Base-by-base conservation (phyloP, 495 filamentous ascomycete genomes). In the Aspergillus cavernicola region DNA sequence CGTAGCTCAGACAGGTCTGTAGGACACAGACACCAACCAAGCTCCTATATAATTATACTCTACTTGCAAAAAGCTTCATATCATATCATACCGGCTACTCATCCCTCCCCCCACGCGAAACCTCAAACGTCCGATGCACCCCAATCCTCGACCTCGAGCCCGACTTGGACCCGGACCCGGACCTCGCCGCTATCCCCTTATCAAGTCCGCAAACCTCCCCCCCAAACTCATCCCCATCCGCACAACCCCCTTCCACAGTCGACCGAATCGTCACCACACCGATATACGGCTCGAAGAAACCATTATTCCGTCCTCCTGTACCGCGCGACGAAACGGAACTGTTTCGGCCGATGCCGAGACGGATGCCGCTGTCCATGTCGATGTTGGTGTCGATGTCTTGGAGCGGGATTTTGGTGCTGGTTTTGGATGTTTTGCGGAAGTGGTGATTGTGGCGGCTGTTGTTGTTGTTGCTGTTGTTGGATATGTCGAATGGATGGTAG, bases 71-170 rank as follows among this genome's bases (percentile, higher is more conserved):
- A n/a, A n/a, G n/a, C n/a, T n/a, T n/a, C n/a, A n/a, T n/a, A n/a
- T n/a, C n/a, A n/a, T n/a, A n/a, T n/a, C n/a, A n/a, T n/a, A n/a
- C n/a, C n/a, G n/a, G n/a, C n/a, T n/a, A n/a, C 6, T 33, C 18
- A 32, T 19, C 15, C 26, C n/a, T 29, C 1, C 19, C 26, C 18
- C 16, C 31, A 36, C 29, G 36, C 44, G 46, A 50, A 36, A 50
- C 10, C 23, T 26, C 22, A 50, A 50, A 50, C 20, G 46, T 50
- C 22, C 23, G 35, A 50, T 50, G 46, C 4, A 50, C 46, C 31
- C 46, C 46, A 39, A 50, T 39, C 22, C 33, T 31, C 6, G 33
- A 28, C 23, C 6, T 26, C 8, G 32, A 29, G 20, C n/a, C 20
- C 45, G 19, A 6, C 3, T 12, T n/a, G 1, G 11, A 12, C 15